phyloP scores from a whole-genome alignment of 148 eudicot species.

The Chenopodium suecicum region DNA sequence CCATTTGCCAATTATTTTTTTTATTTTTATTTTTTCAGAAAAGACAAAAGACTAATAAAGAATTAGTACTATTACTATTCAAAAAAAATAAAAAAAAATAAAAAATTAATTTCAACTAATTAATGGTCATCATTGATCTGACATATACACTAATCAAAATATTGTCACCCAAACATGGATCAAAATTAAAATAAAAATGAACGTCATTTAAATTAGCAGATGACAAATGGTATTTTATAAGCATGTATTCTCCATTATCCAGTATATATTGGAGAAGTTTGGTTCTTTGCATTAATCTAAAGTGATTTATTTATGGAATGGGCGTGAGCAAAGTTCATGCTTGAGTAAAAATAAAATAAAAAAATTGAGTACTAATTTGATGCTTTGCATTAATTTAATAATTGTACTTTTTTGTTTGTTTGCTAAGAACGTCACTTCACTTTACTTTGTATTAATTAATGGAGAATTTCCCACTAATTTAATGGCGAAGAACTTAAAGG shows the following conservation, averaged over 20 bases:
- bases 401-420: neutral
- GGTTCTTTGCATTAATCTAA: neutral
- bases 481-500: neutral
- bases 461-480: constrained; percentile 12
- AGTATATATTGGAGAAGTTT: neutral
- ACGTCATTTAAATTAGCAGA: neutral
- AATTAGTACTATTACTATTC: neutral
- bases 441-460: neutral
- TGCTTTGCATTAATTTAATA: too few relatives aligned
- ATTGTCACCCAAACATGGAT: neutral
- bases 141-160: neutral
- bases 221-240: neutral
- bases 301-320: neutral
- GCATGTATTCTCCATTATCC: neutral
- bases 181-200: neutral
- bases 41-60: too few relatives aligned
- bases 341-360: too few relatives aligned
- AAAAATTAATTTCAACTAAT: neutral
- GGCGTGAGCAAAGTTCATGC: neutral
- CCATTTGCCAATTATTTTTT: too few relatives aligned
- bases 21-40: too few relatives aligned
- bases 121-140: neutral
- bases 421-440: constrained; percentile 1
- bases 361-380: too few relatives aligned
- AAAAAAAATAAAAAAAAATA: neutral